These are phyloP conservation scores for Crithidia fasciculata DNA, from an alignment of 208 protist genomes.

Conservation along the genomic window DNA sequence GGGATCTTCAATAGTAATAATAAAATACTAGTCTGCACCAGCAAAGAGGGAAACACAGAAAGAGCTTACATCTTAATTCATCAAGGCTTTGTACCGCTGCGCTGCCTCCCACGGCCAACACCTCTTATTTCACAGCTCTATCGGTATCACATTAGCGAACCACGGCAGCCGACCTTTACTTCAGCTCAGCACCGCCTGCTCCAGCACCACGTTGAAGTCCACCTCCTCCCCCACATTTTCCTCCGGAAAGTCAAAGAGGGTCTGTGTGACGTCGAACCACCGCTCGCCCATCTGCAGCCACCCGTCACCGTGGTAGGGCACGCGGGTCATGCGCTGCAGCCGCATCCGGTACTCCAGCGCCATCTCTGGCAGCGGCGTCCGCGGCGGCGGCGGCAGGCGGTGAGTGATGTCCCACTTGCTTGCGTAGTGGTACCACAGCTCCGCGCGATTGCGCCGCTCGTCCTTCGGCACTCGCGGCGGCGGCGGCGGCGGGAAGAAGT, in stretches of 20 bases:
- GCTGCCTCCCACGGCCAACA: no score
- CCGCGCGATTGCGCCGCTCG: conserved; percentile 52
- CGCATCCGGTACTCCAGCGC: conserved; percentile 58
- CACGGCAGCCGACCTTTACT: neutral
- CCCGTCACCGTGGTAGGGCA: conserved; percentile 73
- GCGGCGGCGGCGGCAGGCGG: conserved; percentile 76
- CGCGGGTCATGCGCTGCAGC: conserved; percentile 51
- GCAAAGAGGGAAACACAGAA: no score
- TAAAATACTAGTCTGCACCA: no score
- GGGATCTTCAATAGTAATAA: no score
- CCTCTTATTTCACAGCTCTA: no score
- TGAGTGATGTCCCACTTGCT: conserved; percentile 86
- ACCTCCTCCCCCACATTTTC: conserved; percentile 51
- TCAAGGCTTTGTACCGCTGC: no score
- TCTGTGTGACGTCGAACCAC: conserved; percentile 69
- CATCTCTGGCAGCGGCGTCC: conserved; percentile 81
- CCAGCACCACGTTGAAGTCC: conserved; percentile 40
- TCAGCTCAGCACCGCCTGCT: conserved; percentile 41
- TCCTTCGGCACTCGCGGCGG: conserved; percentile 56
- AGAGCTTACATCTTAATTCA: no score
- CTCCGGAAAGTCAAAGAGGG: conserved; percentile 73
- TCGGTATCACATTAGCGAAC: no score
- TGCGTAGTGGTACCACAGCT: conserved; percentile 82
- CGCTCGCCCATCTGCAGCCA: conserved; percentile 72
- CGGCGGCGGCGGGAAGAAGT: conserved; percentile 82